phyloP scores from a whole-genome alignment of 2,329 filamentous ascomycete genomes.

The Dothidotthia symphoricarpi region DNA sequence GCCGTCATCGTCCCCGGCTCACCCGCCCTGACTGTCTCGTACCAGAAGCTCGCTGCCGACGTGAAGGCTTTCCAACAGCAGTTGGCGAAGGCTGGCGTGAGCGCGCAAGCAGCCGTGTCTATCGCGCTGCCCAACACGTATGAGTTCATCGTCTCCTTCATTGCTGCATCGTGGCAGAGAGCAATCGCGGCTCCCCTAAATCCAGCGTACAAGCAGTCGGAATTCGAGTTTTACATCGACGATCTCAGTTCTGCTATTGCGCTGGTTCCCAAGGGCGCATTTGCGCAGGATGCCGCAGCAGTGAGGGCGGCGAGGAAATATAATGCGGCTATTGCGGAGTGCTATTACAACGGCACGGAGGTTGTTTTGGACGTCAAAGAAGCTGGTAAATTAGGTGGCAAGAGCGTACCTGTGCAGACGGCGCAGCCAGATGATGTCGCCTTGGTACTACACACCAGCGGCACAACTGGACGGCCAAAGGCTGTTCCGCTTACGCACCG shows the following conservation, averaged over 20 bases:
- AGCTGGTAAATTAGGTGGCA: constrained; percentile 61
- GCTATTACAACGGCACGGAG: constrained; percentile 71
- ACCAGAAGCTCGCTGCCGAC: constrained; percentile 64
- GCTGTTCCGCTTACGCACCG: constrained; percentile 76
- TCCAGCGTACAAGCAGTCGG: constrained; percentile 81
- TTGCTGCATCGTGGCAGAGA: constrained; percentile 82
- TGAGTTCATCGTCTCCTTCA: constrained; percentile 83
- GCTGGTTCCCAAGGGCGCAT: constrained; percentile 71
- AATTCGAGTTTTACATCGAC: constrained; percentile 90
- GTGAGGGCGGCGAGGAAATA: constrained; percentile 77
- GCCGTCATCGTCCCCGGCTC: constrained; percentile 74
- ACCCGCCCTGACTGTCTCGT: constrained; percentile 66
- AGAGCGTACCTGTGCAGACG: constrained; percentile 50
- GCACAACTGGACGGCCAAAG: constrained; percentile 82
- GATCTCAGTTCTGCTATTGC: constrained; percentile 78
- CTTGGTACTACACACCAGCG: constrained; percentile 78
- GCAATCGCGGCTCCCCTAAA: constrained; percentile 84
- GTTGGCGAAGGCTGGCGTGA: constrained; percentile 72
- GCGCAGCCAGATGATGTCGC: constrained; percentile 76
- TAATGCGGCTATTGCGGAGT: constrained; percentile 81
- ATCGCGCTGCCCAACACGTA: constrained; percentile 83
- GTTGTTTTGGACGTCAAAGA: constrained; percentile 78
- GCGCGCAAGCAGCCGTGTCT: constrained; percentile 68
- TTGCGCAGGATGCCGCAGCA: constrained; percentile 64
- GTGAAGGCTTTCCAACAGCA: constrained; percentile 71